Conservation (phyloP, 2,329 filamentous ascomycete species). For the Rutstroemia sp. region DNA sequence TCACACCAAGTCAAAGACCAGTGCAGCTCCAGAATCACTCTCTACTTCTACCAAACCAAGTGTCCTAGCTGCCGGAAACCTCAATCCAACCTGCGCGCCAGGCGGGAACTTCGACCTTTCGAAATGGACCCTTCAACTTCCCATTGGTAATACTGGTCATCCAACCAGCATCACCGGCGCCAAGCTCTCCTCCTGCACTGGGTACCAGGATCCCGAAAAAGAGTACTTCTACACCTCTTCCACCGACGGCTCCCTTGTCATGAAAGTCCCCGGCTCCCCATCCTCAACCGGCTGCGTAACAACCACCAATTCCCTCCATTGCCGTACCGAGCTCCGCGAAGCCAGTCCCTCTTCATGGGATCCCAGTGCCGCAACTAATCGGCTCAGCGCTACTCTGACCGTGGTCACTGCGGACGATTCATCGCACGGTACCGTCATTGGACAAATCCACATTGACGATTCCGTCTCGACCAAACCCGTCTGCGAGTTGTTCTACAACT, state of each 20-base stretch:
- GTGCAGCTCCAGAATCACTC: background rate
- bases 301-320: conserved; percentile 35
- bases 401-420: conserved; percentile 30
- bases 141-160: conserved; percentile 27
- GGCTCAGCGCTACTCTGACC: conserved; percentile 28
- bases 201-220: conserved; percentile 26
- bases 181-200: conserved; percentile 31
- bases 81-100: conserved; percentile 12
- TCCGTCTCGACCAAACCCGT: conserved; percentile 33
- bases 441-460: conserved; percentile 35
- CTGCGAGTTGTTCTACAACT: conserved; percentile 34
- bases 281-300: conserved; percentile 31
- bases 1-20: background rate
- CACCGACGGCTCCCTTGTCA: conserved; percentile 31
- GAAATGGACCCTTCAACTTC: conserved; percentile 34
- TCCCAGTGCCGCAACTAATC: conserved; percentile 29
- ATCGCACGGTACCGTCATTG: conserved; percentile 32
- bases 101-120: conserved; percentile 32
- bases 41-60: background rate
- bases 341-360: conserved; percentile 28
- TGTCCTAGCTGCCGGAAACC: background rate
- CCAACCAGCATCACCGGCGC: conserved; percentile 27
- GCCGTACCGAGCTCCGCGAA: conserved; percentile 37
- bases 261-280: conserved; percentile 34
- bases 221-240: conserved; percentile 32